phyloP scores from a whole-genome alignment of 768 basidiomycete genomes.

The Mycena sanguinolenta region DNA sequence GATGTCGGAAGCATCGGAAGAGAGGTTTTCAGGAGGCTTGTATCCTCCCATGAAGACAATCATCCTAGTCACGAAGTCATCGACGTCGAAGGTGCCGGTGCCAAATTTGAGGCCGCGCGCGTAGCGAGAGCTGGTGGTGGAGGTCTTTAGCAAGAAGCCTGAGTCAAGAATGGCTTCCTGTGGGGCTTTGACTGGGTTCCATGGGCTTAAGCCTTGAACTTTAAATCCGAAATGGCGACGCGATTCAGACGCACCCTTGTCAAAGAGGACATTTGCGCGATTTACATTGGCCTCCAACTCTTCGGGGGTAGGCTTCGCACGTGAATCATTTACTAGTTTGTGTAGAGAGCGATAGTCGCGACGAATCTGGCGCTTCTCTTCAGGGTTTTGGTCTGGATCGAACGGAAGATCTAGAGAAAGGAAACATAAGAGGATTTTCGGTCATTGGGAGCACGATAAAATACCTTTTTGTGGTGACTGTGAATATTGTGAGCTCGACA shows the following conservation, averaged over 20 bases:
- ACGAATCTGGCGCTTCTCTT: constrained; percentile 19
- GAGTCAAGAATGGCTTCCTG: constrained; percentile 94
- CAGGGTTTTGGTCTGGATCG: constrained; percentile 24
- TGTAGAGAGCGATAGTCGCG: constrained; percentile 19
- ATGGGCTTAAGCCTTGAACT: background rate
- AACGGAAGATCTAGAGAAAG: constrained; percentile 6
- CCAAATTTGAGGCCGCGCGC: constrained; percentile 92
- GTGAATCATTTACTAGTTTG: constrained; percentile 5
- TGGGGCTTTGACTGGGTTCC: constrained; percentile 73
- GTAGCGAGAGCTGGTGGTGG: constrained; percentile 83
- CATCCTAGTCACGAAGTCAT: constrained; percentile 88
- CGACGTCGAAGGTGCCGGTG: constrained; percentile 88
- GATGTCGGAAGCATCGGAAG: constrained; percentile 40
- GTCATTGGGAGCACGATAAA: no score
- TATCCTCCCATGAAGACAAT: constrained; percentile 82
- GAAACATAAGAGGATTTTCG: background rate
- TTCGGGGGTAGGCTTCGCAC: constrained; percentile 60
- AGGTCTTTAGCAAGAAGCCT: constrained; percentile 78
- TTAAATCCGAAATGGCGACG: background rate
- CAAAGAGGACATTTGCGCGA: constrained; percentile 71
- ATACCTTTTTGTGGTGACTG: constrained; percentile 11
- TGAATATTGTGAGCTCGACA: constrained; percentile 9
- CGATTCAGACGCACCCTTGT: constrained; percentile 59
- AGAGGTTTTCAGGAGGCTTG: constrained; percentile 48
- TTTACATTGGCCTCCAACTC: constrained; percentile 68